Base-by-base conservation (phyloP, 192 early-diverging fungal species). In the Pilaira anomala region DNA sequence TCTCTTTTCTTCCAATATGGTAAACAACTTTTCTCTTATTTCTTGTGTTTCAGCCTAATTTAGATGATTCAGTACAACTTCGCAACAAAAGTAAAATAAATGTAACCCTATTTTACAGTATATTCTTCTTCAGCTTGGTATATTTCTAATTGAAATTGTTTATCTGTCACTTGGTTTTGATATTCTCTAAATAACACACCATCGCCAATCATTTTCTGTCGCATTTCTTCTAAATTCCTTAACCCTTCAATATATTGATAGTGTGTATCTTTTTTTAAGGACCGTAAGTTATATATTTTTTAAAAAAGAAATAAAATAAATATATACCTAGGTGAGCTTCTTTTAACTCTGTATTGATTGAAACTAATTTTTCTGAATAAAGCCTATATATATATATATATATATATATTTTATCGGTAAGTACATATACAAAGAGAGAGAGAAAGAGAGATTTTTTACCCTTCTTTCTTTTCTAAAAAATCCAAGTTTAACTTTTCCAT, bases 1-100 rank as follows among this genome's bases (percentile, higher is more conserved):
- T 60, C 88, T 86, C 45, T 87, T 85, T 24, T 87, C 88, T 60
- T 96, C 93, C 29, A 96, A 81, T 16, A 80, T 83, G 19, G 77
- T 76, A 55, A 91, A 78, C 68, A 96, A 85, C 69, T 84, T 85
- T 28, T 93, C 90, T 42, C 84, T 77, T 16, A 93, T 60, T 3
- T 79, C 81, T 59, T 91, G 86, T 69, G 81, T 81, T 46, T 91
- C 89, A 19, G 61, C 67, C 79, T 83, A 48, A 19, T n/a, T 11
- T n/a, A 30, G 12, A 30, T 16, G 19, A 13, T 21, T 13, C 25
- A 28, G 2, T 62, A 33, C 11, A 7, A 6, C 13, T 55, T 40
- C 16, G 28, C 48, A n/a, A 13, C 9, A 53, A 52, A 76, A 50
- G 7, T 4, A 33, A 33, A 33, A 33, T 4, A 33, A 33, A 7